Conservation (phyloP, 208 protist genomes). For the Leishmania tarentolae region DNA sequence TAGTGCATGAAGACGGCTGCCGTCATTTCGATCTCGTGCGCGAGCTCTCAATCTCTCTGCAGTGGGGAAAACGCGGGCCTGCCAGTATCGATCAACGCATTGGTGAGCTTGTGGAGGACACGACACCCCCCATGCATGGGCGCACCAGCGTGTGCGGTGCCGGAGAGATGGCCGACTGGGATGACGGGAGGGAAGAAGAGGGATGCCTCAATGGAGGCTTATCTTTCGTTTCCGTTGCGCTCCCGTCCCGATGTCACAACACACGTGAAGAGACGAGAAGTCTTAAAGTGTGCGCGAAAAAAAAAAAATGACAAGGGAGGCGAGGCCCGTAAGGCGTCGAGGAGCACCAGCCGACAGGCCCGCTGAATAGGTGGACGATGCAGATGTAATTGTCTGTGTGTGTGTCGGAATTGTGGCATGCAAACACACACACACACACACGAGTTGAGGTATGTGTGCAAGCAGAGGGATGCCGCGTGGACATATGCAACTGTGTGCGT, state of each 20-base stretch:
- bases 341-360: background rate
- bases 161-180: background rate
- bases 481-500: too few relatives aligned
- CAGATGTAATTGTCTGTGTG: background rate
- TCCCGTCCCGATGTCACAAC: background rate
- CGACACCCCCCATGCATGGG: background rate
- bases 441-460: background rate
- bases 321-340: background rate
- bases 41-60: background rate
- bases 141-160: background rate
- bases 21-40: background rate
- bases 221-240: background rate
- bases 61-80: background rate
- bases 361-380: background rate
- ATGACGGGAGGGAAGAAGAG: background rate
- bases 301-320: background rate
- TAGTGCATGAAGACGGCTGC: background rate
- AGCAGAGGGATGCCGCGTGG: background rate
- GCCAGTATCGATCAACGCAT: background rate
- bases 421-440: background rate
- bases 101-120: background rate
- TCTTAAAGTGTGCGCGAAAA: background rate
- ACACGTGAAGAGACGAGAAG: background rate
- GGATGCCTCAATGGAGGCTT: background rate
- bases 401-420: background rate